Percentiles rank a stretch among this genome's conserved stretches.
Evolutionary conservation across 805 yeast genomes (phyloP).

Genomic region (Wickerhamiella nectarea): DNA sequence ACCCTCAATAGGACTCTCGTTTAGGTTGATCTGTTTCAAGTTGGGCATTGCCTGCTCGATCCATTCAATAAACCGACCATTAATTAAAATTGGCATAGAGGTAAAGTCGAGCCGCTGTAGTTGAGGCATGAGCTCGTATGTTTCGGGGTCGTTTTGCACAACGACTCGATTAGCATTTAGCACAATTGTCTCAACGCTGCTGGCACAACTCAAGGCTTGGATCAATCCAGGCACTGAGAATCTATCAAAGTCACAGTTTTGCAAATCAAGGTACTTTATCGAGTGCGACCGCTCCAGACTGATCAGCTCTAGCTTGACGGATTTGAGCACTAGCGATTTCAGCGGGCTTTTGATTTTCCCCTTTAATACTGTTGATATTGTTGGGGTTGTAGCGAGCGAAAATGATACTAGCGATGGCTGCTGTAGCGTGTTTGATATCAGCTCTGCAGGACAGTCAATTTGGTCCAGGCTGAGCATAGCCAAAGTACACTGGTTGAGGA

Average conservation of each 20-base stretch:
- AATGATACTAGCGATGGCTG: background rate
- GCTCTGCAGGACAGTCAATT: background rate
- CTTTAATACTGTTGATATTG: background rate
- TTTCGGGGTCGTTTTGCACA: background rate
- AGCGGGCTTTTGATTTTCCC: background rate
- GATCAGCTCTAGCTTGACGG: background rate
- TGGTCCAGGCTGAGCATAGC: background rate
- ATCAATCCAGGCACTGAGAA: background rate
- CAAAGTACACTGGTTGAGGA: background rate
- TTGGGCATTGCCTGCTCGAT: background rate
- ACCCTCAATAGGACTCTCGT: constrained; percentile 5
- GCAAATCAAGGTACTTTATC: background rate
- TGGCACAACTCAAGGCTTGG: too few species aligned
- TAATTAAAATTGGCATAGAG: constrained; percentile 1
- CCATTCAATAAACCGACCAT: background rate
- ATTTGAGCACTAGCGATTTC: background rate
- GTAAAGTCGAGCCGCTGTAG: background rate
- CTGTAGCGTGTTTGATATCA: background rate
- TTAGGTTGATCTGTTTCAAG: background rate
- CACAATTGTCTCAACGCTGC: background rate
- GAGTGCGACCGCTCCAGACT: background rate
- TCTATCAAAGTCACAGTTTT: background rate
- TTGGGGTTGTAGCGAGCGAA: too few species aligned
- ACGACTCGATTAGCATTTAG: background rate
- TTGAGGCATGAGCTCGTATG: background rate